These are phyloP conservation scores for Entomortierella chlamydospora DNA, from an alignment of 192 early-diverging fungal genomes.

Conservation along the genomic window DNA sequence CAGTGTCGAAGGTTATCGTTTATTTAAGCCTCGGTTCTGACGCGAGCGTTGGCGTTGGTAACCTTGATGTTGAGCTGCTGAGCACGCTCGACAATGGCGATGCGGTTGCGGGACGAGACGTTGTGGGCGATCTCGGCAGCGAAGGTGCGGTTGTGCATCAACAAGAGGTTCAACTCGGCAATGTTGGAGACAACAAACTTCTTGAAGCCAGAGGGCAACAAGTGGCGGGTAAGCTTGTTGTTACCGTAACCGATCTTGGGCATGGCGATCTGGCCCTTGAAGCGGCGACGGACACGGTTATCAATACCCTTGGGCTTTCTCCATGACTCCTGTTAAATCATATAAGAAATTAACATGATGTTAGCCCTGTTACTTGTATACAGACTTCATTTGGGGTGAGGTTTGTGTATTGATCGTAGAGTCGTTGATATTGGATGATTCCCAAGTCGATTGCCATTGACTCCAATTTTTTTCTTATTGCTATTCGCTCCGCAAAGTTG, in stretches of 20 bases:
- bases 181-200: slow-evolving; percentile 97
- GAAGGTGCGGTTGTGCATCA: slow-evolving; percentile 99
- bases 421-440: not conserved
- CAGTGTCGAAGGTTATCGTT: slow-evolving; percentile 5
- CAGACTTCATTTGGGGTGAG: too few species aligned
- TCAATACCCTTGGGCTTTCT: slow-evolving; percentile 99
- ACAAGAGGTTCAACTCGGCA: slow-evolving; percentile 91
- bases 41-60: slow-evolving; percentile 90
- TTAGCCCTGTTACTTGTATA: slow-evolving; percentile 12
- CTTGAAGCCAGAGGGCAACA: slow-evolving; percentile 98
- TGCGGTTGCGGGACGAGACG: slow-evolving; percentile 94
- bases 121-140: slow-evolving; percentile 99
- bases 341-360: slow-evolving; percentile 14
- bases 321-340: slow-evolving; percentile 87
- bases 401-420: too few species aligned
- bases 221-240: slow-evolving; percentile 95
- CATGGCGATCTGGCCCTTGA: slow-evolving; percentile 97
- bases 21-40: slow-evolving; percentile 82
- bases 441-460: not conserved
- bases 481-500: not conserved
- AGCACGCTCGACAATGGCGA: slow-evolving; percentile 93
- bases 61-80: slow-evolving; percentile 97
- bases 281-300: slow-evolving; percentile 96
- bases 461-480: not conserved
- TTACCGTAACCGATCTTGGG: slow-evolving; percentile 99